These are phyloP conservation scores for Lobosporangium transversale DNA, from an alignment of 192 early-diverging fungal genomes.

Conservation along the genomic window DNA sequence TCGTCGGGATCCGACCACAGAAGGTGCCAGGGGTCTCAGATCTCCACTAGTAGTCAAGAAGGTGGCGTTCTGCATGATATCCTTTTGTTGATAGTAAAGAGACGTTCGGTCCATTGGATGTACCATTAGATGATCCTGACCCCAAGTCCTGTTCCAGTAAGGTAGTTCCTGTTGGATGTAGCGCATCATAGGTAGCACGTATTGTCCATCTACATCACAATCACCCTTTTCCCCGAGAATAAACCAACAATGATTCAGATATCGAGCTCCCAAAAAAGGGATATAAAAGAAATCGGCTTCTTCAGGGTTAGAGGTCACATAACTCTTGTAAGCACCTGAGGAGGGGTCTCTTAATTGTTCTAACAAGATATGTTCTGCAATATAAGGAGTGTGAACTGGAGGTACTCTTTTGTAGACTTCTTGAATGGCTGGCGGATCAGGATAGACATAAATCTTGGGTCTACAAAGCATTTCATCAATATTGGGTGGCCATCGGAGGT, in stretches of 20 bases:
- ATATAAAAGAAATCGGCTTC: conserved; percentile 60
- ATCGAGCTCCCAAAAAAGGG: conserved; percentile 59
- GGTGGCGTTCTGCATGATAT: conserved; percentile 39
- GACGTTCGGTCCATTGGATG: conserved; percentile 58
- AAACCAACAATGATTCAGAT: conserved; percentile 57
- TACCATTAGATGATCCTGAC: conserved; percentile 54
- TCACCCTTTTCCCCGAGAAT: conserved; percentile 20
- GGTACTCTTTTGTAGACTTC: conserved; percentile 3
- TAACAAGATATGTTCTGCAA: conserved; percentile 32
- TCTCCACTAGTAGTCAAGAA: conserved; percentile 60
- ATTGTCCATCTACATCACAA: conserved; percentile 55
- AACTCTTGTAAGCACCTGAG: conserved; percentile 47
- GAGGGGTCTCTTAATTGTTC: conserved; percentile 41
- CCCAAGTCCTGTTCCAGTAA: conserved; percentile 55
- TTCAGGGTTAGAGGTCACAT: conserved; percentile 58
- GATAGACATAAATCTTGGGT: conserved; percentile 31
- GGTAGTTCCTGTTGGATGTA: conserved; percentile 48
- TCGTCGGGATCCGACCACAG: conserved; percentile 29
- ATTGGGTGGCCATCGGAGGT: conserved; percentile 20
- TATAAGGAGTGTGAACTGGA: neutral
- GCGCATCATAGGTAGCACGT: conserved; percentile 58
- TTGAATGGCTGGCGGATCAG: conserved; percentile 9
- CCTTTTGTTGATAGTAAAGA: conserved; percentile 49
- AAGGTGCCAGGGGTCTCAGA: conserved; percentile 26
- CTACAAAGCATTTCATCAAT: conserved; percentile 8